Evolutionary conservation across 345 rosid species (phyloP), one percentile per base, ranked within the genome.

Genomic region (Cardamine resedifolia): DNA sequence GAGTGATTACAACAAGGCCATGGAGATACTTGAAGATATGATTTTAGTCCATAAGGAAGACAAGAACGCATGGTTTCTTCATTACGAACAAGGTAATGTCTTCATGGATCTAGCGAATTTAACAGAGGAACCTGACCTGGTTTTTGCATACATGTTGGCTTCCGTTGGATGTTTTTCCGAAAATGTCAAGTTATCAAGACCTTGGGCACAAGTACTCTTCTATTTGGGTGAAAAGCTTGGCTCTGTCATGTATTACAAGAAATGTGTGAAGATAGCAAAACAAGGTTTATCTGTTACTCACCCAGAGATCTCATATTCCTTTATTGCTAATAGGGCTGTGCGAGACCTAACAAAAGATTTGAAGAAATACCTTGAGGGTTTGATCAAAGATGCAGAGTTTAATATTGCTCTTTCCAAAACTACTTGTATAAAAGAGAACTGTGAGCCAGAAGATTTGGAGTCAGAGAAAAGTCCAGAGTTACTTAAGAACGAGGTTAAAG

Each of bases 131-230:
- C 50, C 12, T 11, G 45, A 12, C 2, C 7, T 27, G 7, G n/a
- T 45, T 10, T 56, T 57, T 15, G 3, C 27, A 7, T 73, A 15
- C 64, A 3, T n/a, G 38, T 55, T 73, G 12, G 70, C 16, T 74
- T 19, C 72, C 49, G 19, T 48, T 14, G 66, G 1, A 48, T 66
- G 66, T 18, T 36, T 16, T 10, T 56, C 31, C 7, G 0, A 66
- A 26, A 24, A 19, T 38, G 7, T 10, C 7, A 4, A 6, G 24
- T 27, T 53, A 36, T 67, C 50, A 38, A 6, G 45, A 20, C 10
- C 23, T 36, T 52, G 44, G 11, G 71, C 71, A 38, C 18, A n/a
- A 6, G 45, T 38, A 18, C 62, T 67, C 8, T 18, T 1, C 16
- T 6, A 39, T 15, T 39, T 52, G 38, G 61, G 7, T 15, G 7